A percentile compares a stretch with the other conserved stretches of the same genome.
Conservation (phyloP, 2,329 filamentous ascomycete species). For the Fusarium marasasianum region DNA sequence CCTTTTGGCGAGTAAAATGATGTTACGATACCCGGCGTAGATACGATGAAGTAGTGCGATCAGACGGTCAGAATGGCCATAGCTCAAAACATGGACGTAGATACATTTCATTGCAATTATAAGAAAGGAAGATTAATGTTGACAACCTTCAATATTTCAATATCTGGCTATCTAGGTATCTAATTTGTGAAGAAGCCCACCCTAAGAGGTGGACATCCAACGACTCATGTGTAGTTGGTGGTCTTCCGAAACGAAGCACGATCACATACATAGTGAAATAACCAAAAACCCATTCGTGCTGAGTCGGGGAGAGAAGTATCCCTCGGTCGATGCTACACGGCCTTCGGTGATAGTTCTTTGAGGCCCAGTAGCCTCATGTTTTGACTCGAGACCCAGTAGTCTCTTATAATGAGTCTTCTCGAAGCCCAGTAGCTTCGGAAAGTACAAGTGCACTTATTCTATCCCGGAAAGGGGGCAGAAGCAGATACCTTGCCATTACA, state of each 20-base stretch:
- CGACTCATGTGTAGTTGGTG: constrained; percentile 31
- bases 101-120: neutral
- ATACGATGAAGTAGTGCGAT: neutral
- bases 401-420: constrained; percentile 25
- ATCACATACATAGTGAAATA: constrained; percentile 25
- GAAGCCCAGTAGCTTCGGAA: constrained; percentile 31
- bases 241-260: constrained; percentile 32
- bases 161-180: constrained; percentile 15
- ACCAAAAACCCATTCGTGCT: constrained; percentile 26
- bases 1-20: neutral
- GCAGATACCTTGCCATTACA: neutral
- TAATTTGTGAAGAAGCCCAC: constrained; percentile 22
- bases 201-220: constrained; percentile 35
- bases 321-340: constrained; percentile 26
- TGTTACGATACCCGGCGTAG: constrained; percentile 29
- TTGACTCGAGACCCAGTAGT: constrained; percentile 18
- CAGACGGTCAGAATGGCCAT: neutral
- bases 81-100: neutral
- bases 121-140: neutral
- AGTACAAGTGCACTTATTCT: constrained; percentile 15
- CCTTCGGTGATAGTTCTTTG: neutral
- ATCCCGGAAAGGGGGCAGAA: constrained; percentile 3
- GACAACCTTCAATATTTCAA: constrained; percentile 11
- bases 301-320: constrained; percentile 11
- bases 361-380: constrained; percentile 23